These are phyloP conservation scores for Neobulgaria alba DNA, from an alignment of 2,329 filamentous ascomycete species.

Conservation along the genomic window DNA sequence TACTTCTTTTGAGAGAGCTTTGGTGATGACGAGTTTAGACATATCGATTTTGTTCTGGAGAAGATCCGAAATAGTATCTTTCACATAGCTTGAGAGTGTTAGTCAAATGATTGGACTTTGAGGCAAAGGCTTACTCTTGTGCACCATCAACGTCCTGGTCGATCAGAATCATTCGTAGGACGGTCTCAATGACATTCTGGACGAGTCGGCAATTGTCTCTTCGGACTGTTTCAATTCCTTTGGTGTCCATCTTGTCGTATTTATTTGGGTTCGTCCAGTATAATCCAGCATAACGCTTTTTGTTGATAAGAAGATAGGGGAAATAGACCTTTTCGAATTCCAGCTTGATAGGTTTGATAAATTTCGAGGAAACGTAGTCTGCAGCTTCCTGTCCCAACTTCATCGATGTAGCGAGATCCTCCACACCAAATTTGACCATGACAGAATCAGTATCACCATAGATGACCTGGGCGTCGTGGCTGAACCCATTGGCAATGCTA, in stretches of 20 bases:
- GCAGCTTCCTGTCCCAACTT: conserved; percentile 91
- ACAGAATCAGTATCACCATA: conserved; percentile 99
- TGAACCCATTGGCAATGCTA: conserved; percentile 88
- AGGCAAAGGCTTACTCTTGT: conserved; percentile 63
- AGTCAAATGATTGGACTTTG: conserved; percentile 1
- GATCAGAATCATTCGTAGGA: conserved; percentile 89
- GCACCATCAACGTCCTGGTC: conserved; percentile 84
- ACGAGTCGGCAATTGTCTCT: conserved; percentile 94
- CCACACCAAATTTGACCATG: conserved; percentile 97
- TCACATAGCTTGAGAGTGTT: conserved; percentile 67
- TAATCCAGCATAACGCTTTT: conserved; percentile 96
- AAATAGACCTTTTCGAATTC: conserved; percentile 99
- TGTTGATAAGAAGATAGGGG: conserved; percentile 97
- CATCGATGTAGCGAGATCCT: conserved; percentile 83
- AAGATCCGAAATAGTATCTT: conserved; percentile 88
- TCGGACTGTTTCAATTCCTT: conserved; percentile 96
- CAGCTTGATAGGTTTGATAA: conserved; percentile 93
- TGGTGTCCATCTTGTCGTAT: conserved; percentile 99
- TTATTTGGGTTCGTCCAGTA: conserved; percentile 95
- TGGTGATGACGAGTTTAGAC: conserved; percentile 98
- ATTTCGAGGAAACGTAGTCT: conserved; percentile 80
- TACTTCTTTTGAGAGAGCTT: conserved; percentile 75
- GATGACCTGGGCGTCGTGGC: conserved; percentile 90
- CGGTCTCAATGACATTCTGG: conserved; percentile 95
- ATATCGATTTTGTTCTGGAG: conserved; percentile 98